Evolutionary conservation across 352 stramenopile genomes (phyloP).

Genomic region (Pythium apleroticum): DNA sequence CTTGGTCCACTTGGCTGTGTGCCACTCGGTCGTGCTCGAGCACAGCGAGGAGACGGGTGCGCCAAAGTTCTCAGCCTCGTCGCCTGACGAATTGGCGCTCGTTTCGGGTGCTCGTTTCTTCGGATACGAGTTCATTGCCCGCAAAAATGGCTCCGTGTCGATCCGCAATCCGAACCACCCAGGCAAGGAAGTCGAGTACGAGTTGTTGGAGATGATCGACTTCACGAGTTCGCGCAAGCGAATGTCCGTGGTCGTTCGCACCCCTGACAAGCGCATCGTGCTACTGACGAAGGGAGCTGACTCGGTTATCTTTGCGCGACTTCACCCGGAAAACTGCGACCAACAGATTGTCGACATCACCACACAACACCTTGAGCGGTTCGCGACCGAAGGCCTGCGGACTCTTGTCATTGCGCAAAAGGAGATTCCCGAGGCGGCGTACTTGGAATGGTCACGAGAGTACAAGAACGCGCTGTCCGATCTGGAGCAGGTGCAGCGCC

Average conservation of each 20-base stretch:
- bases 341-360: conserved; percentile 57
- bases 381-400: conserved; percentile 82
- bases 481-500: conserved; percentile 60
- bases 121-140: conserved; percentile 69
- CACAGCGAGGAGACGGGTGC: conserved; percentile 37
- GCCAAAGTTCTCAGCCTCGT: conserved; percentile 76
- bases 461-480: conserved; percentile 77
- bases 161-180: conserved; percentile 41
- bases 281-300: conserved; percentile 86
- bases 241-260: conserved; percentile 97
- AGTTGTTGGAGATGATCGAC: conserved; percentile 95
- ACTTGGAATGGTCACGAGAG: conserved; percentile 66
- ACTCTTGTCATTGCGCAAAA: conserved; percentile 90
- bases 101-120: conserved; percentile 82
- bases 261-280: conserved; percentile 59
- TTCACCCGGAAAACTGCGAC: conserved; percentile 45
- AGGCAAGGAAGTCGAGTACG: conserved; percentile 53
- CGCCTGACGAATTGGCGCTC: conserved; percentile 77
- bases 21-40: conserved; percentile 84
- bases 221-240: conserved; percentile 98
- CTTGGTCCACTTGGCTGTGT: conserved; percentile 78
- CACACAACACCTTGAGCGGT: conserved; percentile 79
- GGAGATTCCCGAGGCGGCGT: conserved; percentile 62
- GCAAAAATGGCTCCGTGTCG: conserved; percentile 60
- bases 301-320: conserved; percentile 72